Base-by-base conservation (phyloP, 305 asterid species). In the Caryopteris hybrid region DNA sequence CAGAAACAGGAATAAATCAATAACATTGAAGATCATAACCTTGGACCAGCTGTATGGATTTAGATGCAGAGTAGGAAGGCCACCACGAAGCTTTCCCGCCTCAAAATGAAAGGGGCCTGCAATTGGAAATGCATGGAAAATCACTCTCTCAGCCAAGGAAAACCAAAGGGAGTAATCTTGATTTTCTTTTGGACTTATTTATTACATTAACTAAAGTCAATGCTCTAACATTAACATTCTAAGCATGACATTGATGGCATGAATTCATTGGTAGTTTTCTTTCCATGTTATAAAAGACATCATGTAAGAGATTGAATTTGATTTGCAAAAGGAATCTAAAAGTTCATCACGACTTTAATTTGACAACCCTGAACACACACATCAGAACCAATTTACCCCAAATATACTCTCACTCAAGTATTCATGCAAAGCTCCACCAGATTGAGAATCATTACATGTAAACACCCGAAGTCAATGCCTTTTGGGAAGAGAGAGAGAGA, bases 41-140 rank as follows among this genome's bases (percentile, higher is more conserved):
- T 94, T 94, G 59, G 99, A 72, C 99, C 99, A 94, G 81, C 91
- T 91, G 82, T 86, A 81, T 45, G 95, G 97, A 81, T 91, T 94
- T 61, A 80, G 91, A 72, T 87, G 96, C 75, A 94, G 74, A 21
- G 83, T 81, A 54, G 99, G 98, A 43, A 89, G 74, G 92, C 86
- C 74, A 23, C 65, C 78, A 23, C 51, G 68, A 1, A 85, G 70
- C 72, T 83, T 73, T 66, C 95, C 95, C 50, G 70, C 79, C 76
- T 80, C 90, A 58, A 87, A 91, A 82, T 91, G 91, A 84, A 94
- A 94, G 38, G 99, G 99, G 45, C 99, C 99, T 94, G 87, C 69
- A 69, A 60, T 47, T 9, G 29, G 17, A 51, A 45, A 51, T 8
- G 61, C 14, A 29, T 42, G 29, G 69, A 48, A 45, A 73, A 62